A percentile compares a stretch with the other conserved stretches of the same genome.
These are phyloP conservation scores for Fraxinus angustifolia DNA, from an alignment of 305 asterid species.

Conservation along the genomic window DNA sequence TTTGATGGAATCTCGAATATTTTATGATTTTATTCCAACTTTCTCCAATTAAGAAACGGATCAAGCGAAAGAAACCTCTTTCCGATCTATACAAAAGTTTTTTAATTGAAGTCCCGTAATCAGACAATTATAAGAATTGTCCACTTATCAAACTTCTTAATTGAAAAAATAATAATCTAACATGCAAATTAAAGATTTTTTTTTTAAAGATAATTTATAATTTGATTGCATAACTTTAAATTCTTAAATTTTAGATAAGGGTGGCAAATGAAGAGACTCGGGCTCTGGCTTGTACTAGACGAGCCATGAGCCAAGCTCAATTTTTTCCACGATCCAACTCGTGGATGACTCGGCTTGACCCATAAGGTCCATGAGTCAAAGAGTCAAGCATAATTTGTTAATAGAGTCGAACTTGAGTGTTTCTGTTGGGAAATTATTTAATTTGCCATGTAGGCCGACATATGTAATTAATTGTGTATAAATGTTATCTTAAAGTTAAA, in stretches of 20 bases:
- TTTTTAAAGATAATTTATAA: background rate
- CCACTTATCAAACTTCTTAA: background rate
- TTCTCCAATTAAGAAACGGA: slow-evolving; percentile 1
- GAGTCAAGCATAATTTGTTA: background rate
- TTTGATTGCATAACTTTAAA: background rate
- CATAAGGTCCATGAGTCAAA: background rate
- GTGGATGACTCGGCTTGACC: background rate
- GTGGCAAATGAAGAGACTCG: background rate
- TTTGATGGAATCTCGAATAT: slow-evolving; percentile 37
- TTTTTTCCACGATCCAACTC: background rate
- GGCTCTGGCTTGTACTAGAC: background rate
- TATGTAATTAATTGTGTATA: too few species aligned
- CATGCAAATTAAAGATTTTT: background rate
- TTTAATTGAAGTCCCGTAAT: background rate
- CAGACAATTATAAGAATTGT: background rate
- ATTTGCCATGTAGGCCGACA: too few species aligned
- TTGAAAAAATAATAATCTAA: too few species aligned
- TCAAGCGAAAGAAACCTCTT: background rate
- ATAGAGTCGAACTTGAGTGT: background rate
- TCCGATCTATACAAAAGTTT: background rate
- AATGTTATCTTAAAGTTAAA: too few species aligned
- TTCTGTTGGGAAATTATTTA: too few species aligned
- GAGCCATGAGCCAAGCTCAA: background rate
- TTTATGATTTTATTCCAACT: slow-evolving; percentile 16
- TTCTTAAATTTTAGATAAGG: background rate